Conservation (phyloP, 2,329 filamentous ascomycete species). For the Penicillium decumbens region DNA sequence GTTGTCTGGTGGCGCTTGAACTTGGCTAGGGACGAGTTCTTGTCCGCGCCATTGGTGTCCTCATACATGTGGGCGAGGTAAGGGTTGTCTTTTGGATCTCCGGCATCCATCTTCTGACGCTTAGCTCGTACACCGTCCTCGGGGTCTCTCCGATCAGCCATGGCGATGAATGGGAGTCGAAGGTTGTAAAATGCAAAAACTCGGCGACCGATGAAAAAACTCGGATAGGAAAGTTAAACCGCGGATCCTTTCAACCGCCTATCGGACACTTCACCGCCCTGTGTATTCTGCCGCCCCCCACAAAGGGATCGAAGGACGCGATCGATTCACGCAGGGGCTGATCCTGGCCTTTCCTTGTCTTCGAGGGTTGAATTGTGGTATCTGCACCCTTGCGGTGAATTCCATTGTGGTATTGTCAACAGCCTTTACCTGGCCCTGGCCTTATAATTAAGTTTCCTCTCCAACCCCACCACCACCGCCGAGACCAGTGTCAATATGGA, state of each 20-base stretch:
- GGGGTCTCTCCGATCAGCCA: conserved; percentile 55
- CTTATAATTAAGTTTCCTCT: not conserved
- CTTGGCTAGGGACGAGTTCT: conserved; percentile 54
- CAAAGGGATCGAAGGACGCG: conserved; percentile 25
- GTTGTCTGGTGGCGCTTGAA: conserved; percentile 79
- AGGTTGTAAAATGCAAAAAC: conserved; percentile 15
- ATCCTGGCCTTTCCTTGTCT: not conserved
- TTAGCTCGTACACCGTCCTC: conserved; percentile 50
- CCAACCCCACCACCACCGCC: conserved; percentile 3
- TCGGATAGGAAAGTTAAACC: conserved; percentile 33
- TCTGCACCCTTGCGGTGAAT: not conserved
- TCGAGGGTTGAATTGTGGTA: not conserved
- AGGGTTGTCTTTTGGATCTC: conserved; percentile 62
- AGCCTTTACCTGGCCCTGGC: not conserved
- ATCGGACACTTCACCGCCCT: conserved; percentile 23
- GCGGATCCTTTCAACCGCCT: conserved; percentile 26
- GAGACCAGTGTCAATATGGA: conserved; percentile 28
- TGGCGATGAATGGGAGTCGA: conserved; percentile 28
- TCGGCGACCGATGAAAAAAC: conserved; percentile 19
- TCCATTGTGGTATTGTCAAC: not conserved
- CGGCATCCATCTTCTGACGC: conserved; percentile 50
- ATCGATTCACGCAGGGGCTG: conserved; percentile 5
- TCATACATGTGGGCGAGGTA: conserved; percentile 86
- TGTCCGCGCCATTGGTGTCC: conserved; percentile 33
- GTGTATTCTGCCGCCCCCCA: conserved; percentile 29